Conservation (phyloP, 2,329 filamentous ascomycete species). For the Pestalotiopsis sp. region DNA sequence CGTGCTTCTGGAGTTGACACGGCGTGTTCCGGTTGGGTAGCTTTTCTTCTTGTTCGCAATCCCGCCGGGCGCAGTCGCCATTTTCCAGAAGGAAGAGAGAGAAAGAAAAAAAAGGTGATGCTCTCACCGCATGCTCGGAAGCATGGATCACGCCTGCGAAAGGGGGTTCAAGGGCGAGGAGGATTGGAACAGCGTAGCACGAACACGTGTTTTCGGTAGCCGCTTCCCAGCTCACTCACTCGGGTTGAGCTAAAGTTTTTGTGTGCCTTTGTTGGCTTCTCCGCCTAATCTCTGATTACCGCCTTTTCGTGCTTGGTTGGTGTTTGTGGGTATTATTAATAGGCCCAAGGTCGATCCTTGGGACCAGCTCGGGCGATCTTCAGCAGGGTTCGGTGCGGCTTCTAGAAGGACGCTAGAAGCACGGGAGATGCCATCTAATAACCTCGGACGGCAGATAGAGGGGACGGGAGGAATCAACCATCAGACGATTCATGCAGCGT, state of each 20-base stretch:
- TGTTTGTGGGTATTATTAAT: slow-evolving; percentile 1
- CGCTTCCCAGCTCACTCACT: background rate
- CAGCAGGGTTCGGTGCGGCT: slow-evolving; percentile 9
- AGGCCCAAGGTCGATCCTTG: slow-evolving; percentile 10
- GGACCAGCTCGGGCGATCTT: slow-evolving; percentile 7
- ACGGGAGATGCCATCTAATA: slow-evolving; percentile 11
- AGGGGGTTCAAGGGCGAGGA: background rate
- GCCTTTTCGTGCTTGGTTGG: background rate
- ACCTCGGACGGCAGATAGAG: slow-evolving; percentile 1
- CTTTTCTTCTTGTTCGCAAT: background rate
- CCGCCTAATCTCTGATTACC: background rate
- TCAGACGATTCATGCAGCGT: slow-evolving; percentile 7
- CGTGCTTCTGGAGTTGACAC: slow-evolving; percentile 1
- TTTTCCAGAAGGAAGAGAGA: background rate
- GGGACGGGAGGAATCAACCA: background rate
- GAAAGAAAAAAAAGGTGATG: background rate
- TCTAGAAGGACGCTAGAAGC: slow-evolving; percentile 12
- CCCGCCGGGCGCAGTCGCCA: background rate
- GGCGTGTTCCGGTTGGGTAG: background rate
- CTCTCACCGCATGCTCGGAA: background rate
- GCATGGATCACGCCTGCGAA: background rate
- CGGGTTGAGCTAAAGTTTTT: background rate
- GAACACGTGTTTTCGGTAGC: background rate
- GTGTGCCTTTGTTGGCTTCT: background rate
- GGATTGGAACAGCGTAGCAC: background rate